A percentile compares a stretch with the other conserved stretches of the same genome.
These are phyloP conservation scores for Solanum hybrid DNA, from an alignment of 305 asterid genomes.

Conservation along the genomic window DNA sequence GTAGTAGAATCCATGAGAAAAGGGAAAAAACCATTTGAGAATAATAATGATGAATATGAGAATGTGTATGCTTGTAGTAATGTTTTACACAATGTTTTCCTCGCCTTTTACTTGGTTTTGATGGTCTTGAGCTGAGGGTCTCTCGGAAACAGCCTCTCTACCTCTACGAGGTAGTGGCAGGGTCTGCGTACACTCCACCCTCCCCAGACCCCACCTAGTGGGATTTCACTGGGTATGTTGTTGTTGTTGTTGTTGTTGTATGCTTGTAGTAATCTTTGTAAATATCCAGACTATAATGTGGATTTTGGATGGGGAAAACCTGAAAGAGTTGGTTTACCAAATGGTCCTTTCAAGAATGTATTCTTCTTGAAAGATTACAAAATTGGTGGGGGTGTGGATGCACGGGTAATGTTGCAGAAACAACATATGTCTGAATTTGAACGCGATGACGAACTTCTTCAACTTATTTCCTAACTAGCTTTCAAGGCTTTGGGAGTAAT, in stretches of 20 bases:
- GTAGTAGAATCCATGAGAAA: background rate
- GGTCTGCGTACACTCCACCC: too few species aligned
- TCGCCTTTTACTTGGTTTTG: too few species aligned
- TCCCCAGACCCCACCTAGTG: too few species aligned
- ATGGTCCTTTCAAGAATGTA: background rate
- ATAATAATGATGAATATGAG: background rate
- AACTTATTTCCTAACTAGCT: background rate
- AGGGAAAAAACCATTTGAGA: background rate
- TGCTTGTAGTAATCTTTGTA: background rate
- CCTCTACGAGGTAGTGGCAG: too few species aligned
- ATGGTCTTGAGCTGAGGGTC: too few species aligned
- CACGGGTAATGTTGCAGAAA: background rate
- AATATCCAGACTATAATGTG: background rate
- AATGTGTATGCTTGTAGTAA: too few species aligned
- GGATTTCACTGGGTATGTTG: too few species aligned
- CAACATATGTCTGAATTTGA: background rate
- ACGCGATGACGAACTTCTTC: background rate
- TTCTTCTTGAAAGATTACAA: background rate
- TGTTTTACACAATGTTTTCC: too few species aligned
- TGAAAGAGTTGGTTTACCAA: background rate
- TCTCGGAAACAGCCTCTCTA: too few species aligned
- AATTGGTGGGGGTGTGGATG: background rate
- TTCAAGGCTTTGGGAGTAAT: background rate
- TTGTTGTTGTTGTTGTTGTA: too few species aligned
- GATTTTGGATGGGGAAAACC: slow-evolving; percentile 6